Evolutionary conservation across 805 yeast species (phyloP).

Genomic region (Pichia deserticola): DNA sequence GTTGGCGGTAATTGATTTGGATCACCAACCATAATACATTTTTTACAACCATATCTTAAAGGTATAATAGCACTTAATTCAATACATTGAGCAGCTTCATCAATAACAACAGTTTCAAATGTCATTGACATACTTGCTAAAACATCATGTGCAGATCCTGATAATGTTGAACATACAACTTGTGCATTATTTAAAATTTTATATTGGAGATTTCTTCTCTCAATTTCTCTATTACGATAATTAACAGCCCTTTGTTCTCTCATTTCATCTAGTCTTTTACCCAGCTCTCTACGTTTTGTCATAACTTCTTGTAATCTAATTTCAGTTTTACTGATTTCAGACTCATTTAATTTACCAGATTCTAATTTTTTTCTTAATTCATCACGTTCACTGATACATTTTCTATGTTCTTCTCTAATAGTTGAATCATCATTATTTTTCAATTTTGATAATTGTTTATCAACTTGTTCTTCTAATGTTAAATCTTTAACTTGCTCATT

Average conservation of each 20-base stretch:
- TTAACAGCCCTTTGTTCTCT: slow-evolving; percentile 67
- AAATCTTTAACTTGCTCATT: slow-evolving; percentile 74
- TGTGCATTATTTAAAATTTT: slow-evolving; percentile 67
- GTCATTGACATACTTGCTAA: slow-evolving; percentile 64
- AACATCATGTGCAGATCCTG: slow-evolving; percentile 91
- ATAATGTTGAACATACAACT: slow-evolving; percentile 83
- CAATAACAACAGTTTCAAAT: slow-evolving; percentile 87
- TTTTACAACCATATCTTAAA: slow-evolving; percentile 78
- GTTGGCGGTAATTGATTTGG: slow-evolving; percentile 98
- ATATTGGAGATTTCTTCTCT: slow-evolving; percentile 67
- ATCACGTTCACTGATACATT: slow-evolving; percentile 53
- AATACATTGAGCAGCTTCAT: slow-evolving; percentile 97
- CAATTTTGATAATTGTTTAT: slow-evolving; percentile 37
- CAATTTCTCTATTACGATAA: slow-evolving; percentile 68
- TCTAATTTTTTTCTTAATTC: slow-evolving; percentile 36
- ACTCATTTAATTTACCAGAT: slow-evolving; percentile 26
- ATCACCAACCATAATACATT: slow-evolving; percentile 96
- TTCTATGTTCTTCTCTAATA: slow-evolving; percentile 43
- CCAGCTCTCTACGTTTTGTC: slow-evolving; percentile 57
- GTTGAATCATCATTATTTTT: slow-evolving; percentile 34
- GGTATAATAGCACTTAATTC: slow-evolving; percentile 91
- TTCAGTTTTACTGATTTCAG: slow-evolving; percentile 43
- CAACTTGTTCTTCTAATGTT: slow-evolving; percentile 82
- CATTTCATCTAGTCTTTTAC: slow-evolving; percentile 67
- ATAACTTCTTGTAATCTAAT: slow-evolving; percentile 47